phyloP scores from a whole-genome alignment of 2,329 filamentous ascomycete species.

The Diaporthe citrichinensis region DNA sequence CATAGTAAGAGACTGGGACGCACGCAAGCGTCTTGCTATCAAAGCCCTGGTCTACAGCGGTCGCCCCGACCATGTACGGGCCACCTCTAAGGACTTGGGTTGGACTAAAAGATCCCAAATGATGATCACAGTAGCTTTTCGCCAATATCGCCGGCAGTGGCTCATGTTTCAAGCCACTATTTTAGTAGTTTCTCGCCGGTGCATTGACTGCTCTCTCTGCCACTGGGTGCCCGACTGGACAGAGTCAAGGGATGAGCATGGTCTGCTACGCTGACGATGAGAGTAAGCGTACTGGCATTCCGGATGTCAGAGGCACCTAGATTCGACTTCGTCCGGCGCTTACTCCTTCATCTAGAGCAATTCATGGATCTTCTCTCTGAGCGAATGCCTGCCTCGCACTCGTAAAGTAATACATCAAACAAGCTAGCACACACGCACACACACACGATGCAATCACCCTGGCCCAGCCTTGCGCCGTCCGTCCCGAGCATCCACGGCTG shows the following conservation, averaged over 20 bases:
- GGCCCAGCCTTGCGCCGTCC: background rate
- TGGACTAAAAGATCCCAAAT: too few species aligned
- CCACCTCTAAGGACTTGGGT: background rate
- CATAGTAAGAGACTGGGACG: conserved; percentile 11
- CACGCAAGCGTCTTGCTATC: background rate
- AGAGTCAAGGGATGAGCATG: background rate
- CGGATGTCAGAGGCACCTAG: background rate
- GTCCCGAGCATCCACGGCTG: background rate
- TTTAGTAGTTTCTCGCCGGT: background rate
- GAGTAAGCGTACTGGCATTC: background rate
- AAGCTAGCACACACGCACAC: too few species aligned
- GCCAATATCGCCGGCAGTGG: background rate
- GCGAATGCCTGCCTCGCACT: background rate
- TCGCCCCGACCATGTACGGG: background rate
- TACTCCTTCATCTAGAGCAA: too few species aligned
- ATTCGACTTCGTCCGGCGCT: background rate
- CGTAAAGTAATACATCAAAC: background rate
- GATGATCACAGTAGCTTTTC: background rate
- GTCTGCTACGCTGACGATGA: background rate
- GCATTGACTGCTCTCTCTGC: background rate
- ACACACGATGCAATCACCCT: background rate
- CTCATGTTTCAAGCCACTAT: too few species aligned
- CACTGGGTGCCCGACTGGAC: background rate
- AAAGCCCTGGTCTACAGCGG: background rate
- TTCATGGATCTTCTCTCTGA: background rate